A percentile compares a stretch with the other conserved stretches of the same genome.
phyloP scores from a whole-genome alignment of 2,329 filamentous ascomycete species.

The Lachnellula suecica region DNA sequence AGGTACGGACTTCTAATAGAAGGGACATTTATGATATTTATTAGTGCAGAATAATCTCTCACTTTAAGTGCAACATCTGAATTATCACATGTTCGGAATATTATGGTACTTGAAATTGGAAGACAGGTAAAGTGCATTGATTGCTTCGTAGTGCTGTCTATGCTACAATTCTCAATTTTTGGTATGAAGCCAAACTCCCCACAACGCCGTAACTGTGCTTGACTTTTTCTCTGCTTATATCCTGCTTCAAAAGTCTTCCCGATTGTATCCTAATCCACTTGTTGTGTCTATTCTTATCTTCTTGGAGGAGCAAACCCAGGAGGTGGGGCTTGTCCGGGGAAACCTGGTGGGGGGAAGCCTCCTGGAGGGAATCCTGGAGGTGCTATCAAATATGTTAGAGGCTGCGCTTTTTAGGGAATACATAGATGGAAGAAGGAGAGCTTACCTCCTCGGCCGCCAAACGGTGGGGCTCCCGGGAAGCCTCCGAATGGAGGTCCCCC shows the following conservation, averaged over 20 bases:
- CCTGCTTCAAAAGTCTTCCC: conserved; percentile 11
- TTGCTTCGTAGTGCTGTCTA: conserved; percentile 27
- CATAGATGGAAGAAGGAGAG: conserved; percentile 26
- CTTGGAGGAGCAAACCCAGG: conserved; percentile 43
- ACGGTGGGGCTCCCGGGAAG: conserved; percentile 51
- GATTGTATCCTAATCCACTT: not conserved
- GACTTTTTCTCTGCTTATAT: conserved; percentile 21
- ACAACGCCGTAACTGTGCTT: conserved; percentile 33
- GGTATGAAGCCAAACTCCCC: conserved; percentile 32
- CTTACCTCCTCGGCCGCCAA: conserved; percentile 54
- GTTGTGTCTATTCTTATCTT: conserved; percentile 25
- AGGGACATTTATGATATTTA: too few species aligned
- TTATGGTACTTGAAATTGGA: not conserved
- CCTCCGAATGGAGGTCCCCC: conserved; percentile 65
- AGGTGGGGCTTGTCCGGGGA: conserved; percentile 61
- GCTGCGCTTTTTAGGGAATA: not conserved
- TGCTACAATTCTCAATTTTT: conserved; percentile 32
- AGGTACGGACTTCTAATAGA: too few species aligned
- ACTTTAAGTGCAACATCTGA: too few species aligned
- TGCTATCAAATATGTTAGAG: conserved; percentile 17
- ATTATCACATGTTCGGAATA: too few species aligned
- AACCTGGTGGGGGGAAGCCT: conserved; percentile 33
- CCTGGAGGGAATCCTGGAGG: conserved; percentile 47
- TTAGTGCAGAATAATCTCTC: too few species aligned
- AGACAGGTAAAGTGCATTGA: conserved; percentile 15